These are phyloP conservation scores for Candida ficus DNA, from an alignment of 805 yeast genomes.

Conservation along the genomic window DNA sequence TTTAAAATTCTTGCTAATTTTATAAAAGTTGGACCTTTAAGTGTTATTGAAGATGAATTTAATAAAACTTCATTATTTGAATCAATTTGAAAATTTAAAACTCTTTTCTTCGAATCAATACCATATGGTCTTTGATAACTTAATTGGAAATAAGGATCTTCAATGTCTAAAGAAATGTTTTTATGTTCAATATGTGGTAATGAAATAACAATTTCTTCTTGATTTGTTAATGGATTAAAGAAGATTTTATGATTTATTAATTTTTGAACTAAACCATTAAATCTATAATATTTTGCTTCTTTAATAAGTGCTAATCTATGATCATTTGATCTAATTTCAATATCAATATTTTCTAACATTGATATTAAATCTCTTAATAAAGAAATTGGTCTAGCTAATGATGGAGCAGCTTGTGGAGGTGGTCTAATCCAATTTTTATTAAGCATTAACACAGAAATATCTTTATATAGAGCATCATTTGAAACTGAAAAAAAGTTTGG, in stretches of 20 bases:
- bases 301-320: constrained; percentile 53
- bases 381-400: constrained; percentile 27
- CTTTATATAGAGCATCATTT: constrained; percentile 45
- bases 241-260: constrained; percentile 47
- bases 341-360: constrained; percentile 48
- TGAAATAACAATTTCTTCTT: constrained; percentile 48
- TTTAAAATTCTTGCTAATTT: constrained; percentile 1
- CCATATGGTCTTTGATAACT: constrained; percentile 42
- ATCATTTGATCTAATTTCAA: constrained; percentile 42
- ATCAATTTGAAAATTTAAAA: constrained; percentile 4
- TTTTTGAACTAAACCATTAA: constrained; percentile 68
- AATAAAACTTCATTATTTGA: constrained; percentile 1
- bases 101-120: constrained; percentile 26
- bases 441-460: constrained; percentile 38
- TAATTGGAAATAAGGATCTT: not conserved
- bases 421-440: constrained; percentile 56
- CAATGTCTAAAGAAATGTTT: constrained; percentile 12
- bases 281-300: constrained; percentile 77
- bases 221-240: constrained; percentile 44
- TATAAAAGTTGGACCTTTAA: not conserved
- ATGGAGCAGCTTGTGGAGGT: constrained; percentile 64
- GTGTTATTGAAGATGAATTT: not conserved
- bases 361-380: constrained; percentile 35
- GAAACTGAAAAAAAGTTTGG: constrained; percentile 76
- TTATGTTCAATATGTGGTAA: constrained; percentile 12